phyloP scores from a whole-genome alignment of 78 protist genomes.

The Acrasis kona region DNA sequence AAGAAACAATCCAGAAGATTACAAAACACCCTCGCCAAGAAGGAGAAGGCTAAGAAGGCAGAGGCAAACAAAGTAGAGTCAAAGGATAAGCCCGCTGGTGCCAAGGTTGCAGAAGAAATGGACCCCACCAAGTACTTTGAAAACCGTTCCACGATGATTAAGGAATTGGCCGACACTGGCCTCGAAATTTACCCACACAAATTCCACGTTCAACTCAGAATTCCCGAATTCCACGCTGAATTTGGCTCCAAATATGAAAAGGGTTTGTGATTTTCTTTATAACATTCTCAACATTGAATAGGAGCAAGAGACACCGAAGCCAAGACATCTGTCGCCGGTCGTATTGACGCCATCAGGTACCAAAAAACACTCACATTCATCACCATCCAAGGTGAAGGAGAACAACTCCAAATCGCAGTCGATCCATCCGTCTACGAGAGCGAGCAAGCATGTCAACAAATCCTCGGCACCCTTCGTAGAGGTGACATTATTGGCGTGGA shows the following conservation, averaged over 20 bases:
- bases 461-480: conserved; percentile 54
- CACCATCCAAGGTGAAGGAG: conserved; percentile 71
- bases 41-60: too few relatives aligned
- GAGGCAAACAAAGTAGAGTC: too few relatives aligned
- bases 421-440: conserved; percentile 14
- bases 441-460: conserved; percentile 35
- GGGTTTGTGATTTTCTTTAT: too few relatives aligned
- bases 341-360: conserved; percentile 62
- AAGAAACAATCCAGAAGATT: too few relatives aligned
- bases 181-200: conserved; percentile 68
- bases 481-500: conserved; percentile 97
- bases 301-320: background rate
- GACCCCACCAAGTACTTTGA: background rate
- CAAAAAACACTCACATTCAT: conserved; percentile 62
- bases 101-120: too few relatives aligned
- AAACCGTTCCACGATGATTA: background rate
- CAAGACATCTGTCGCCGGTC: conserved; percentile 60
- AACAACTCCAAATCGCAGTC: conserved; percentile 73
- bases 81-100: too few relatives aligned
- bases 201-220: conserved; percentile 18
- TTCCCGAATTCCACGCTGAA: conserved; percentile 33
- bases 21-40: too few relatives aligned
- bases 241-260: background rate
- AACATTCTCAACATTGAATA: conserved; percentile 6
- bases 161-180: background rate